Evolutionary conservation across 129 eudicot genomes (phyloP), one percentile per base, ranked within the genome.

Genomic region (Gnaphalium uliginosum): DNA sequence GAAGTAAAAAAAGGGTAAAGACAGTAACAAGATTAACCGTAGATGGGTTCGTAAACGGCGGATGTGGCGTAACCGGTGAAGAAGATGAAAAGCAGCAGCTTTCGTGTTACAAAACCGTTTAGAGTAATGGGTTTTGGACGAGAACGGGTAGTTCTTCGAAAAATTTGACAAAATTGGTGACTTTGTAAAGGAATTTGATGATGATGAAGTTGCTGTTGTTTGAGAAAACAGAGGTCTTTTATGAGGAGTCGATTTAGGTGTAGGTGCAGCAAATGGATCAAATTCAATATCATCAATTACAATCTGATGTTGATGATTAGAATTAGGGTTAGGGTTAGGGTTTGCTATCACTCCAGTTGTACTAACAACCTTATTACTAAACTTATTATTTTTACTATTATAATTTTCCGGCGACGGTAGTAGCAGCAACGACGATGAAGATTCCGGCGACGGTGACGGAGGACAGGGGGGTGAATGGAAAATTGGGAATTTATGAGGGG

Each of bases 1-100:
- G 76, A 94, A 94, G 87, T 90, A 94, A 69, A 94, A 94, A 72
- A 94, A 89, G 0, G 98, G 98, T 13, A 94, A 80, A 22, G 91
- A 86, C 6, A 94, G 79, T 0, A 94, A 69, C 22, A 94, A 83
- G n/a, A 89, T 74, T 9, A 90, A 76, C 2, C 98, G 86, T 23
- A 89, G 72, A 53, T 89, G 97, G 21, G 83, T 75, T 8, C 97
- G 85, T 1, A 90, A 69, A 9, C 88, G 85, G 56, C 96, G 86
- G 41, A 88, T 78, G 68, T 88, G 87, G n/a, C 90, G 85, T 54
- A 93, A 85, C 37, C 87, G 88, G 39, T 76, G 80, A 63, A 83
- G 73, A 1, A 80, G 18, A 24, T 80, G 82, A 56, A 84, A 82
- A 14, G 54, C 86, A 0, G 88, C 83, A 46, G 83, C 79, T 73